phyloP scores from a whole-genome alignment of 148 eudicot genomes.

The Nyssa sinensis region DNA sequence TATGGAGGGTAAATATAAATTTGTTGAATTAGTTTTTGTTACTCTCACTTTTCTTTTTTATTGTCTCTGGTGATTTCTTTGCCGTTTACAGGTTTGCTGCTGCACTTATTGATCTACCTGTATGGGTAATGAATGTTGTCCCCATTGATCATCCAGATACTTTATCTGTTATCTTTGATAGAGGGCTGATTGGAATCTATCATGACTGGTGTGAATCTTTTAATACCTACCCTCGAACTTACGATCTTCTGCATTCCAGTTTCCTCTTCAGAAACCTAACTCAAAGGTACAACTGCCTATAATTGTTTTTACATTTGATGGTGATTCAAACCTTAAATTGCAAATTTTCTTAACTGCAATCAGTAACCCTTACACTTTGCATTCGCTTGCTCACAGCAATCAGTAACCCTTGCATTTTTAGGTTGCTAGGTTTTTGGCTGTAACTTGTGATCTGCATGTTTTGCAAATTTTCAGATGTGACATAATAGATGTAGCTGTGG shows the following conservation, averaged over 20 bases:
- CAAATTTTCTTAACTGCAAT: background rate
- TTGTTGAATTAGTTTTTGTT: background rate
- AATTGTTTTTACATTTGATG: background rate
- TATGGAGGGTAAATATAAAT: conserved; percentile 69
- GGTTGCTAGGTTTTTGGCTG: background rate
- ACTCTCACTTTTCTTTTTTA: background rate
- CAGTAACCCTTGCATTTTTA: no score
- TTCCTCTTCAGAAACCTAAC: conserved; percentile 76
- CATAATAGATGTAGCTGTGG: conserved; percentile 58
- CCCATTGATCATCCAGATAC: conserved; percentile 78
- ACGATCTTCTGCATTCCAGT: conserved; percentile 81
- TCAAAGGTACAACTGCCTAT: conserved; percentile 43
- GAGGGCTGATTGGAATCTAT: conserved; percentile 89
- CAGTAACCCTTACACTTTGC: background rate
- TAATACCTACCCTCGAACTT: conserved; percentile 90
- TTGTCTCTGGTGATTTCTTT: background rate
- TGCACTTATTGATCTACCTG: conserved; percentile 58
- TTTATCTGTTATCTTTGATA: conserved; percentile 70
- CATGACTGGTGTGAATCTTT: conserved; percentile 99
- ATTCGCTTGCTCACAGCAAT: background rate
- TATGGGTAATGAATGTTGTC: conserved; percentile 94
- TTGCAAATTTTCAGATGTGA: conserved; percentile 54
- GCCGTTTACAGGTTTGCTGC: conserved; percentile 71
- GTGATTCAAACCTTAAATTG: background rate
- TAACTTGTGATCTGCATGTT: background rate